Base-by-base conservation (phyloP, 371 early-diverging fungal genomes). In the Mucor saturninus region DNA sequence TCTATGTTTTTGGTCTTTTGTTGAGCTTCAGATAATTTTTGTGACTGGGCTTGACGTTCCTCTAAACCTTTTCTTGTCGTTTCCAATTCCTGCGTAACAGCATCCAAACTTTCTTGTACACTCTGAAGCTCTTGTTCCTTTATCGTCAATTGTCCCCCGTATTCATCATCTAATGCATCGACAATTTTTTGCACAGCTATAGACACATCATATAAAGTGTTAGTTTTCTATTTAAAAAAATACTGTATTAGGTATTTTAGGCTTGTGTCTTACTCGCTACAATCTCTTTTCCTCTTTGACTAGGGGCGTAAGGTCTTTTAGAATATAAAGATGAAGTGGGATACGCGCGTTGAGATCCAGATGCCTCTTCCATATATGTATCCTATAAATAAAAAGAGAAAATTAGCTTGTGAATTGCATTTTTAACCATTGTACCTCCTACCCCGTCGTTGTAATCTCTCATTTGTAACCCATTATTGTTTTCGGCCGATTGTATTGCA, bases 121-220 rank as follows among this genome's bases (percentile, higher is more conserved):
- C 80, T 79, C 29, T 77, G 79, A 21, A 92, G 67, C 54, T 87
- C 86, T 28, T 81, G 78, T 38, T 91, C 86, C 58, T 88, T 83
- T 6, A 68, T 69, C 57, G 74, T 69, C 42, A 93, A 69, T 57
- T 90, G 89, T 13, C 73, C 80, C 2, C 84, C 74, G 55, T 89
- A 88, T 31, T 89, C 88, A 0, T 81, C 69, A 59, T 91, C 91
- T 26, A 91, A 61, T 6, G 85, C 90, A 56, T 89, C 81, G 31
- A 92, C 86, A 65, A 90, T 80, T 51, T 81, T 86, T 71, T 89
- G 90, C 9, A 91, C 89, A 61, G 81, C 87, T 87, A 11, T 9
- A 6, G 8, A 0, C 1, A 15, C 38, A 13, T 49, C 21, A 21
- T 21, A 21, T 21, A 21, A 21, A 21, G 21, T 21, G 21, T 21